Conservation (phyloP, 345 rosid species). For the Sonneratia caseolaris region DNA sequence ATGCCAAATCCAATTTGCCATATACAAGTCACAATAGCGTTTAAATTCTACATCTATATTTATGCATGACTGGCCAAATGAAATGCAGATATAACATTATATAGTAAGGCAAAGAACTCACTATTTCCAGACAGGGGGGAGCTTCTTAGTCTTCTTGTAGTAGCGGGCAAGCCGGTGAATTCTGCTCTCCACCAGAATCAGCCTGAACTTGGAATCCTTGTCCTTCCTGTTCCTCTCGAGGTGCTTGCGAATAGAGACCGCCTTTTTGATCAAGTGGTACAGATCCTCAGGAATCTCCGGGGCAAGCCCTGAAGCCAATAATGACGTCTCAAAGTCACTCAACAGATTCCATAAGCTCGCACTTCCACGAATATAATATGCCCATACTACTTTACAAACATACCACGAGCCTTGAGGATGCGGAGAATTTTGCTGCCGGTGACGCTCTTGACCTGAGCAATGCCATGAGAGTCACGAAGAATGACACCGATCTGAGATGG, state of each 20-base stretch:
- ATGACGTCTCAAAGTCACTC: not conserved
- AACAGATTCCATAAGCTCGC: not conserved
- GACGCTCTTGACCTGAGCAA: conserved; percentile 37
- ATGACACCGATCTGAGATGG: conserved; percentile 45
- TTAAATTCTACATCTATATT: not conserved
- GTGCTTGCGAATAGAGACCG: conserved; percentile 45
- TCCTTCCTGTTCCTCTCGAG: conserved; percentile 42
- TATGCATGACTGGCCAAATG: not conserved
- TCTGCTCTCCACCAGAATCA: conserved; percentile 48
- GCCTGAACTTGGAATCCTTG: conserved; percentile 25
- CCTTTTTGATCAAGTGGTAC: conserved; percentile 48
- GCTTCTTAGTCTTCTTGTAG: conserved; percentile 23
- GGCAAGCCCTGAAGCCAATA: conserved; percentile 23
- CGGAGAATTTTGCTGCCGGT: conserved; percentile 42
- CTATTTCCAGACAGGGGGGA: conserved; percentile 24
- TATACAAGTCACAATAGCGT: not conserved
- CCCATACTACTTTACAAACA: not conserved
- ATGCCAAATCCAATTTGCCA: not conserved
- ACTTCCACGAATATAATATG: not conserved
- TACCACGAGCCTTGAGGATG: conserved; percentile 33
- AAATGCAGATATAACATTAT: not conserved
- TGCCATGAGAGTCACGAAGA: conserved; percentile 40
- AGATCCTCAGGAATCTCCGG: conserved; percentile 46
- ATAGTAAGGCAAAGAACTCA: conserved; percentile 2
- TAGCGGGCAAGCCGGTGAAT: conserved; percentile 39